These are phyloP conservation scores for Pythium chondricola DNA, from an alignment of 352 stramenopile species.

Conservation along the genomic window DNA sequence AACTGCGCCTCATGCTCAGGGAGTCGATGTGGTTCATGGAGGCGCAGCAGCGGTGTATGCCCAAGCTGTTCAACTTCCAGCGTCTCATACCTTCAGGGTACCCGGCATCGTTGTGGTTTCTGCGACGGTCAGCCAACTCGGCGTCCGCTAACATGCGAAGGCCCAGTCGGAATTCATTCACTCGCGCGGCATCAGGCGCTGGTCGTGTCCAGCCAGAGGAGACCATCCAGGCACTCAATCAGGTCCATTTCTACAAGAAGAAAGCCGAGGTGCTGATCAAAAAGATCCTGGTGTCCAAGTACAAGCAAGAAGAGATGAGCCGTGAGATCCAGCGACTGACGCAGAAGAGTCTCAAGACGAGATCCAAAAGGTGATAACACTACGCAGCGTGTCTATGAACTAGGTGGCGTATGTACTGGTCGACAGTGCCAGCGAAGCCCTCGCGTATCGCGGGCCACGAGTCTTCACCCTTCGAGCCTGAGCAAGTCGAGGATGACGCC, in stretches of 20 bases:
- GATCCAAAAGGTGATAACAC: constrained; percentile 18
- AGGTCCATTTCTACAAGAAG: constrained; percentile 59
- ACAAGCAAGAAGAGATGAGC: constrained; percentile 62
- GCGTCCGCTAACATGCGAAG: constrained; percentile 1
- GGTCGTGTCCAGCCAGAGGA: constrained; percentile 44
- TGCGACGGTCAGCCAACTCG: background rate
- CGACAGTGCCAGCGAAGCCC: too few relatives aligned
- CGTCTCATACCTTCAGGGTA: constrained; percentile 27
- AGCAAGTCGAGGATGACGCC: constrained; percentile 72
- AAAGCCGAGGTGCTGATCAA: constrained; percentile 59
- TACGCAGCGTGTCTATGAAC: too few relatives aligned
- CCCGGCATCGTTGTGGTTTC: constrained; percentile 12
- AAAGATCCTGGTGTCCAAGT: constrained; percentile 53
- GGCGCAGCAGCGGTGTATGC: constrained; percentile 31
- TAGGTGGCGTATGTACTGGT: too few relatives aligned
- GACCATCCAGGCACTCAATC: constrained; percentile 40
- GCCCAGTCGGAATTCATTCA: constrained; percentile 10
- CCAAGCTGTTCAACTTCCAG: constrained; percentile 36
- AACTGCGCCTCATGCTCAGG: constrained; percentile 5
- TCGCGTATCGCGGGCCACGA: too few relatives aligned
- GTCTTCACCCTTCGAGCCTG: constrained; percentile 50
- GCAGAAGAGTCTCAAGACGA: constrained; percentile 39
- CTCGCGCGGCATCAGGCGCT: constrained; percentile 7
- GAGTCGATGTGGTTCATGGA: constrained; percentile 14
- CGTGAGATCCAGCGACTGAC: constrained; percentile 58